phyloP scores from a whole-genome alignment of 345 rosid genomes.

The Pugionium dolabratum region DNA sequence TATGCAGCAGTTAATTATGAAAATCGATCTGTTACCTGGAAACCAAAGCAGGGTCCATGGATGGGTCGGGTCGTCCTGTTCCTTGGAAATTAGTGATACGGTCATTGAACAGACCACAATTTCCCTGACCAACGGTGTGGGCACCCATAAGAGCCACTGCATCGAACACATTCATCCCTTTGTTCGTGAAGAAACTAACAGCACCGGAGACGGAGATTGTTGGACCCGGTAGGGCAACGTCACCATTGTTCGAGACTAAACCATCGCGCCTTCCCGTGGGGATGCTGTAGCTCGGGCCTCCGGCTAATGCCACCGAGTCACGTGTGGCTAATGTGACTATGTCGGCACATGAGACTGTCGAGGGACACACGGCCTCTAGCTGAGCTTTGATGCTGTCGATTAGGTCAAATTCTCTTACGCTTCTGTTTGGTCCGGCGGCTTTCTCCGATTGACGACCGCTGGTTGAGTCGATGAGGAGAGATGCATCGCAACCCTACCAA shows the following conservation, averaged over 20 bases:
- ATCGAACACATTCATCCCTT: constrained; percentile 42
- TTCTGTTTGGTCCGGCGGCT: constrained; percentile 62
- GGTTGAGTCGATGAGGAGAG: constrained; percentile 65
- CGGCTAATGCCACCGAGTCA: constrained; percentile 38
- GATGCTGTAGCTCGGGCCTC: constrained; percentile 50
- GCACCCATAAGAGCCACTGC: constrained; percentile 65
- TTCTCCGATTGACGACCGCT: constrained; percentile 51
- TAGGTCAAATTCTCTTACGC: constrained; percentile 60
- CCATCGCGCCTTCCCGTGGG: constrained; percentile 72
- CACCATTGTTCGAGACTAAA: constrained; percentile 40
- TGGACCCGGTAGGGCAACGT: constrained; percentile 54
- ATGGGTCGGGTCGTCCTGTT: constrained; percentile 52
- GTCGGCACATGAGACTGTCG: constrained; percentile 74
- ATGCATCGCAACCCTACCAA: constrained; percentile 75
- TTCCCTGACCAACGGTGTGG: constrained; percentile 59
- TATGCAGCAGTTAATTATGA: too few relatives aligned
- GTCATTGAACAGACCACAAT: constrained; percentile 54
- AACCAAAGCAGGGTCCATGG: constrained; percentile 50
- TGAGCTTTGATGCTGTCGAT: constrained; percentile 61
- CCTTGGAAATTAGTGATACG: constrained; percentile 56
- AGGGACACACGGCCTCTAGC: constrained; percentile 59
- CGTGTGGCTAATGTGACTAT: constrained; percentile 41
- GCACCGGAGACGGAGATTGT: constrained; percentile 49
- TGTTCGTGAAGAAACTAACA: constrained; percentile 42
- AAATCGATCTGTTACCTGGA: not conserved